phyloP scores from a whole-genome alignment of 352 stramenopile species.

The Nannochloropsis limnetica region DNA sequence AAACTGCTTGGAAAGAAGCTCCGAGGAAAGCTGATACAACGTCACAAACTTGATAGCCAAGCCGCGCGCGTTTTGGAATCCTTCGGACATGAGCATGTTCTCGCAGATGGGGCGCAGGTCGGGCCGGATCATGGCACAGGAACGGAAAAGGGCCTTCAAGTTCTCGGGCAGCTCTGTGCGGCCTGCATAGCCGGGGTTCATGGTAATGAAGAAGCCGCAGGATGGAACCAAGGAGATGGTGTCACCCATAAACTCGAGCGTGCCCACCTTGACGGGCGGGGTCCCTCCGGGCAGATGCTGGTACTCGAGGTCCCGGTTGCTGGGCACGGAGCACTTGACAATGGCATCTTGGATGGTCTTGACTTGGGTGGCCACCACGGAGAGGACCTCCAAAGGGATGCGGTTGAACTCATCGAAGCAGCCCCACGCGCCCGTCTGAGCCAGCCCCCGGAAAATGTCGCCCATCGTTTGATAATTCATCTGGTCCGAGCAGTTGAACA shows the following conservation, averaged over 20 bases:
- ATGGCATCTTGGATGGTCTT: conserved; percentile 90
- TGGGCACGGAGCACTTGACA: conserved; percentile 74
- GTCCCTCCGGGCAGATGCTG: conserved; percentile 79
- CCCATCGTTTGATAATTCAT: conserved; percentile 94
- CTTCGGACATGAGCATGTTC: conserved; percentile 87
- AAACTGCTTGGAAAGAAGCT: conserved; percentile 71
- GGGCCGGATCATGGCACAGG: conserved; percentile 88
- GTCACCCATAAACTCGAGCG: conserved; percentile 94
- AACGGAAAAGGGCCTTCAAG: conserved; percentile 86
- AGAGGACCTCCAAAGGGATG: conserved; percentile 88
- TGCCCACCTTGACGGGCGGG: conserved; percentile 76
- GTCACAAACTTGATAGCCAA: conserved; percentile 83
- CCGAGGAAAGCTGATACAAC: conserved; percentile 58
- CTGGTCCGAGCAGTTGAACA: conserved; percentile 88
- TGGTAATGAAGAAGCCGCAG: conserved; percentile 93
- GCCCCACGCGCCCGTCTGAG: conserved; percentile 84
- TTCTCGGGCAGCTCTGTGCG: conserved; percentile 91
- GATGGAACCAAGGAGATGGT: conserved; percentile 83
- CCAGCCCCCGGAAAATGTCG: conserved; percentile 83
- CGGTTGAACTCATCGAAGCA: conserved; percentile 95
- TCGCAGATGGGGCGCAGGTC: conserved; percentile 84
- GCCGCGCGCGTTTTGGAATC: conserved; percentile 75
- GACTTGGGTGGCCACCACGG: conserved; percentile 88
- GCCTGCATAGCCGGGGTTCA: conserved; percentile 90
- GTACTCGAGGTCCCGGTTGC: conserved; percentile 86